Percentiles rank a stretch among this genome's conserved stretches.
Evolutionary conservation across 768 basidiomycete genomes (phyloP).

Genomic region (Neoboletus brunneissimus): DNA sequence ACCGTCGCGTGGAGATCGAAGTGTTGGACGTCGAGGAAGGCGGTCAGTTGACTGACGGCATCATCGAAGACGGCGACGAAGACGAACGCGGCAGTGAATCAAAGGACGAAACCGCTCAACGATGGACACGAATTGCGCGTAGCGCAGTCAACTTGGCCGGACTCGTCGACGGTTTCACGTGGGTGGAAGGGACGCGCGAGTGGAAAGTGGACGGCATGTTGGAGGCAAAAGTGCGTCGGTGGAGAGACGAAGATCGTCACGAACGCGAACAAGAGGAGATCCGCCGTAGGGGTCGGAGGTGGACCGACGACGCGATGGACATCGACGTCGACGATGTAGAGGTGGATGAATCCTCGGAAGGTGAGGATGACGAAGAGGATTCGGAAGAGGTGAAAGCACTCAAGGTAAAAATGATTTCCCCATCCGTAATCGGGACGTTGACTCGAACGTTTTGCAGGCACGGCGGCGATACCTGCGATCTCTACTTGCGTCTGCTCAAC

Average conservation of each 20-base stretch:
- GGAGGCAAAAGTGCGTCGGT: slow-evolving; percentile 62
- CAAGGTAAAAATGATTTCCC: slow-evolving; percentile 50
- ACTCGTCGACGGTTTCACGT: slow-evolving; percentile 74
- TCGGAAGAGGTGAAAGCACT: slow-evolving; percentile 73
- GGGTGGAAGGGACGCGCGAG: slow-evolving; percentile 53
- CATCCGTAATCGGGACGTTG: slow-evolving; percentile 2
- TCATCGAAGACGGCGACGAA: slow-evolving; percentile 76
- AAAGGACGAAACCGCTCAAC: slow-evolving; percentile 42
- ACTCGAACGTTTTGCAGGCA: slow-evolving; percentile 42
- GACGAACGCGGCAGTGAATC: slow-evolving; percentile 33
- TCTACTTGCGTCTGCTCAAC: slow-evolving; percentile 53
- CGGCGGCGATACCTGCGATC: slow-evolving; percentile 71
- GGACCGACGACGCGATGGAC: slow-evolving; percentile 71
- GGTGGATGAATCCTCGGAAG: slow-evolving; percentile 44
- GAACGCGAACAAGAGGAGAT: slow-evolving; percentile 68
- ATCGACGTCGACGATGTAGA: slow-evolving; percentile 56
- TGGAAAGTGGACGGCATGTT: slow-evolving; percentile 68
- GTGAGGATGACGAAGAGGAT: slow-evolving; percentile 63
- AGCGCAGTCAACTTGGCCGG: slow-evolving; percentile 64
- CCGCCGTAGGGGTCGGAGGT: slow-evolving; percentile 56
- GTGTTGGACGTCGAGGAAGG: slow-evolving; percentile 64
- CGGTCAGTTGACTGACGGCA: slow-evolving; percentile 64
- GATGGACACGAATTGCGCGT: slow-evolving; percentile 78
- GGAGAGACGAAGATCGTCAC: slow-evolving; percentile 69
- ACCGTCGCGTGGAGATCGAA: slow-evolving; percentile 69